Base-by-base conservation (phyloP, 352 stramenopile species). In the Pythium insidiosum region DNA sequence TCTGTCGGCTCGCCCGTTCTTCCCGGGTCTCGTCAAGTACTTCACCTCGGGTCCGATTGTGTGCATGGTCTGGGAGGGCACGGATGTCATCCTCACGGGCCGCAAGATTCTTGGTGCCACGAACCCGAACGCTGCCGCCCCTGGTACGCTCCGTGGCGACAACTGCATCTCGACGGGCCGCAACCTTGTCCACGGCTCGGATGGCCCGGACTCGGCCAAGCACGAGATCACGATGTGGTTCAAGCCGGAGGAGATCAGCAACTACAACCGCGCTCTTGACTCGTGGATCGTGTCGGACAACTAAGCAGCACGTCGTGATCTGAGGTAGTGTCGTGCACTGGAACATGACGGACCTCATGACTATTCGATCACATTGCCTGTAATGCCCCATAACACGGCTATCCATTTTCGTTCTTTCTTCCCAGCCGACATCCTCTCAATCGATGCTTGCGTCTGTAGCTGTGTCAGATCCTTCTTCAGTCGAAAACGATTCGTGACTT, bases 151-250 rank as follows among this genome's bases (percentile, higher is more conserved):
- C 47, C 91, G 92, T 42, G 94, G 94, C 41, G 94, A 98, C 73
- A 97, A 93, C 64, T 93, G 75, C 68, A 88, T 95, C 57, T 87
- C 77, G 25, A 90, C 84, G 44, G 85, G 85, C 50, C 76, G 88
- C 47, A 97, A 97, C 72, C 86, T 97, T 41, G 72, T 95, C 50
- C 91, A 97, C 70, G 91, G 89, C 58, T 95, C 76, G 66, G 92
- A 97, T 58, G 84, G 73, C 44, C 83, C 87, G 5, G 88, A 97
- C 57, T 86, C 75, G 48, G 91, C 89, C 53, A 85, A 89, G 56
- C 80, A 96, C 68, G 93, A 97, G 61, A 94, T 96, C 63, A 66
- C 54, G 61, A 95, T 97, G 84, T 97, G 90, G 88, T 97, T 98
- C 66, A 85, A 62, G 22, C 66, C 75, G 11, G 88, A 94, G 46